A percentile compares a stretch with the other conserved stretches of the same genome.
Evolutionary conservation across 176 grass and related monocot genomes (phyloP).

Genomic region (Rhynchospora tenuis): DNA sequence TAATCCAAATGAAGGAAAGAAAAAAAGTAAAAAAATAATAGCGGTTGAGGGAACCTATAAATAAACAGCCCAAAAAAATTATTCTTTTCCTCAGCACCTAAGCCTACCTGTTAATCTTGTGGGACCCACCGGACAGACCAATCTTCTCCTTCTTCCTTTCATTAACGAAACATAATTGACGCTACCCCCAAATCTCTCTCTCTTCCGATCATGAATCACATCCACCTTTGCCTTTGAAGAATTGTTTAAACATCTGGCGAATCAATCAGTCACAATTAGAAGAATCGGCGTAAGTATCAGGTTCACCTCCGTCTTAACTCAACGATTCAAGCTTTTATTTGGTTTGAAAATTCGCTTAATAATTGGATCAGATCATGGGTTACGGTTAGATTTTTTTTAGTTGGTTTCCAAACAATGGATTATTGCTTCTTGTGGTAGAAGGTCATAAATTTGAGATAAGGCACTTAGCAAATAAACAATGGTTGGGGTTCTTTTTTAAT

Average conservation of each 20-base stretch:
- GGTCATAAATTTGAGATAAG: no score
- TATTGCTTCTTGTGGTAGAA: no score
- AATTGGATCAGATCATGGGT: no score
- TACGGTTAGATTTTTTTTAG: no score
- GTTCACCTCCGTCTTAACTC: neutral
- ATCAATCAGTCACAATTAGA: neutral
- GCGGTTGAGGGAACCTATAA: no score
- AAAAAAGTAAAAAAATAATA: no score
- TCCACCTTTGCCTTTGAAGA: neutral
- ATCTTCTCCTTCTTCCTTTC: neutral
- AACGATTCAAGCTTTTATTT: neutral
- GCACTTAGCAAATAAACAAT: no score
- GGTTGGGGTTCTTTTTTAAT: neutral
- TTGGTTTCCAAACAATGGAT: no score
- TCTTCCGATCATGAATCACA: neutral
- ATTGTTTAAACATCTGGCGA: neutral
- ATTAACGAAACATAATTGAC: neutral
- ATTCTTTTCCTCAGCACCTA: no score
- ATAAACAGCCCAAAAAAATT: no score
- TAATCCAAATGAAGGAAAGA: no score
- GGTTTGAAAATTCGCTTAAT: no score
- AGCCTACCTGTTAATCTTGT: neutral
- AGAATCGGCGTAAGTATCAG: neutral
- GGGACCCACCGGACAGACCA: neutral
- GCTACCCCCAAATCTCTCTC: constrained; percentile 17